Percentiles rank a stretch among this genome's conserved stretches.
These are phyloP conservation scores for Talaromyces funiculosus DNA, from an alignment of 2,329 filamentous ascomycete species.

Conservation along the genomic window DNA sequence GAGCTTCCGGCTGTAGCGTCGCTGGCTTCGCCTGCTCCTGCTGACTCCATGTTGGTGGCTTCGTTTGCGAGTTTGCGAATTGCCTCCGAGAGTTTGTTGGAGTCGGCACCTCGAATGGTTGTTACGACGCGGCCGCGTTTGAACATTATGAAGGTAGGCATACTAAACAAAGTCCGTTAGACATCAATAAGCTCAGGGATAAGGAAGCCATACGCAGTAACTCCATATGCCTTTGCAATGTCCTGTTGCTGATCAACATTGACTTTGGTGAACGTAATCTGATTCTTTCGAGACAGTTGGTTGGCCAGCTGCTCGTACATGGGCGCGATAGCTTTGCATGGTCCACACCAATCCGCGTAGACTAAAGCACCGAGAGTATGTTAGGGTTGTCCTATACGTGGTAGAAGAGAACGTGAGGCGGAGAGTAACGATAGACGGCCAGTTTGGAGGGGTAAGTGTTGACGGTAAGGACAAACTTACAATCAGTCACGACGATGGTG, in stretches of 20 bases:
- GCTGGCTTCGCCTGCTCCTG: constrained; percentile 38
- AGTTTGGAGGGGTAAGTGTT: constrained; percentile 5
- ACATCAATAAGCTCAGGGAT: background rate
- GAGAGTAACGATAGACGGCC: background rate
- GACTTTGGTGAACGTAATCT: constrained; percentile 80
- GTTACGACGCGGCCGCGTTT: constrained; percentile 63
- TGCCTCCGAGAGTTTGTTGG: constrained; percentile 61
- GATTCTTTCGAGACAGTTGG: constrained; percentile 63
- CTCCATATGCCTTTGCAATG: constrained; percentile 65
- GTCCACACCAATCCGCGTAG: constrained; percentile 79
- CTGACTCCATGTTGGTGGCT: constrained; percentile 45
- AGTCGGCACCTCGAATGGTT: constrained; percentile 69
- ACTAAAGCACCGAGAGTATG: constrained; percentile 49
- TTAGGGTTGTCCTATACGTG: background rate
- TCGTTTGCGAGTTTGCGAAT: constrained; percentile 67
- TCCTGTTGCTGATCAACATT: constrained; percentile 73
- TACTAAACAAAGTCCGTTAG: constrained; percentile 38
- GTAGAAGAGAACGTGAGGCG: background rate
- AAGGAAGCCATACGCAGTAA: constrained; percentile 54
- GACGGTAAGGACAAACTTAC: constrained; percentile 50
- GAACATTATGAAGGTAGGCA: constrained; percentile 91
- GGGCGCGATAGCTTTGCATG: constrained; percentile 78
- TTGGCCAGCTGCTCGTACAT: constrained; percentile 71
- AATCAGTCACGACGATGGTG: constrained; percentile 79
- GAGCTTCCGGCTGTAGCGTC: constrained; percentile 26